Percentiles rank a stretch among this genome's conserved stretches.
Evolutionary conservation across 164 flowering plant genomes (phyloP).

Genomic region (Aristolochia fimbriata): DNA sequence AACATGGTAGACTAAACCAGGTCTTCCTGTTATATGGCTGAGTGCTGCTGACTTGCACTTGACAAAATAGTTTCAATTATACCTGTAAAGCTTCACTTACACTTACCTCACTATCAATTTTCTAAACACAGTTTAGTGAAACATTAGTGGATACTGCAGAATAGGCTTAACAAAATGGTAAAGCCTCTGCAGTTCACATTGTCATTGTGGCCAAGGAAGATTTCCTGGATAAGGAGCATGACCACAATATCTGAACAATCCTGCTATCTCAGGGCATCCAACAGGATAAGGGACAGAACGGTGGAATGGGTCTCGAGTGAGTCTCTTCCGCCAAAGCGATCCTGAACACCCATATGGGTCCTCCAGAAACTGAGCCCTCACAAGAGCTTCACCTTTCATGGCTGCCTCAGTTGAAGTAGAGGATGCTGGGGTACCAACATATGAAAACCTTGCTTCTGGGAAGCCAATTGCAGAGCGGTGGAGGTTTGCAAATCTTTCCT

Average conservation of each 20-base stretch:
- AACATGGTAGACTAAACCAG: too few species aligned
- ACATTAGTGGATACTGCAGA: too few species aligned
- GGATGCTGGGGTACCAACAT: constrained; percentile 71
- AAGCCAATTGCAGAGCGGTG: constrained; percentile 87
- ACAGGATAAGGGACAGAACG: constrained; percentile 83
- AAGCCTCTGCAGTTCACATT: neutral
- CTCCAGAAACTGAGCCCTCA: constrained; percentile 61
- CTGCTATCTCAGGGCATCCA: constrained; percentile 79
- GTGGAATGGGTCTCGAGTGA: constrained; percentile 86
- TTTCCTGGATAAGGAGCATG: constrained; percentile 42
- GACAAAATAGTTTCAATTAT: too few species aligned
- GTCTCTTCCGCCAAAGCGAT: constrained; percentile 56
- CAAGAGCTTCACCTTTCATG: constrained; percentile 73
- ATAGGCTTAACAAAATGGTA: too few species aligned
- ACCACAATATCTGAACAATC: constrained; percentile 73
- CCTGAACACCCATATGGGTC: constrained; percentile 89
- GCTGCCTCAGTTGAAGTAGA: constrained; percentile 56
- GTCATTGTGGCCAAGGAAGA: constrained; percentile 48
- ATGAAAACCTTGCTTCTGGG: constrained; percentile 70
- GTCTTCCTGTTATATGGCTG: too few species aligned
- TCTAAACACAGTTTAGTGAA: too few species aligned
- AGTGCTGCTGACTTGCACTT: too few species aligned
- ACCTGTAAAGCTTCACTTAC: too few species aligned
- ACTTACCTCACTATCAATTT: too few species aligned
- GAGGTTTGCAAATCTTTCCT: constrained; percentile 66